Evolutionary conservation across 352 stramenopile species (phyloP).

Genomic region (Bremia lactucae): DNA sequence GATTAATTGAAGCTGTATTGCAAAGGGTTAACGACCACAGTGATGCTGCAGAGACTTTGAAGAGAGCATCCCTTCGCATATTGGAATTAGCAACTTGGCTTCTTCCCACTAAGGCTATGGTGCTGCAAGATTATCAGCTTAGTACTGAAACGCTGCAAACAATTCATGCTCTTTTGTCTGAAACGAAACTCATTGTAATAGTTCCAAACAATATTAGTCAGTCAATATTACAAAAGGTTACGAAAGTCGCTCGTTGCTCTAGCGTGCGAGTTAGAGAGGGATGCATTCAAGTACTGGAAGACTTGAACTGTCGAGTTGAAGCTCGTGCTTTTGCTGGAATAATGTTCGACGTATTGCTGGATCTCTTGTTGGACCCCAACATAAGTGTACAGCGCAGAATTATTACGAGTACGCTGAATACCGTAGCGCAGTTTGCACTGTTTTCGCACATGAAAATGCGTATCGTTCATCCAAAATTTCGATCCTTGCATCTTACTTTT

Average conservation of each 20-base stretch:
- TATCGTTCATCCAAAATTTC: slow-evolving; percentile 1
- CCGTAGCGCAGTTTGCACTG: slow-evolving; percentile 13
- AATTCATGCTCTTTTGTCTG: slow-evolving; percentile 12
- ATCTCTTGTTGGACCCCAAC: slow-evolving; percentile 17
- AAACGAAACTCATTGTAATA: slow-evolving; percentile 1
- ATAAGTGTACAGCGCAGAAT: slow-evolving; percentile 3
- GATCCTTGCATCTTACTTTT: slow-evolving; percentile 24
- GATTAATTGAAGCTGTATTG: slow-evolving; percentile 12
- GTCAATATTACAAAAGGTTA: slow-evolving; percentile 4
- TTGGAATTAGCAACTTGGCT: slow-evolving; percentile 15
- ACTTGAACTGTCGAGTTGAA: slow-evolving; percentile 6
- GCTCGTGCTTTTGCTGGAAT: slow-evolving; percentile 6
- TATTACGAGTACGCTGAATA: slow-evolving; percentile 4
- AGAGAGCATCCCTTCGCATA: slow-evolving; percentile 7
- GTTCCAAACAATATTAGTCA: slow-evolving; percentile 9
- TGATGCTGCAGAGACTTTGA: slow-evolving; percentile 5
- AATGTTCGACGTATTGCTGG: slow-evolving; percentile 10
- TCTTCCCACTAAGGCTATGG: slow-evolving; percentile 4
- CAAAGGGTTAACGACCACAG: slow-evolving; percentile 1
- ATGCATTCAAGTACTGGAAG: slow-evolving; percentile 19
- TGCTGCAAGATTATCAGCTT: slow-evolving; percentile 12
- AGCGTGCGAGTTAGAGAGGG: slow-evolving; percentile 14
- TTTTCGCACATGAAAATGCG: slow-evolving; percentile 4
- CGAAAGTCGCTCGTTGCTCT: slow-evolving; percentile 2
- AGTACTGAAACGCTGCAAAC: slow-evolving; percentile 13